Conservation (phyloP, 1,139 yeast genomes). For the Candida buenavistaensis region DNA sequence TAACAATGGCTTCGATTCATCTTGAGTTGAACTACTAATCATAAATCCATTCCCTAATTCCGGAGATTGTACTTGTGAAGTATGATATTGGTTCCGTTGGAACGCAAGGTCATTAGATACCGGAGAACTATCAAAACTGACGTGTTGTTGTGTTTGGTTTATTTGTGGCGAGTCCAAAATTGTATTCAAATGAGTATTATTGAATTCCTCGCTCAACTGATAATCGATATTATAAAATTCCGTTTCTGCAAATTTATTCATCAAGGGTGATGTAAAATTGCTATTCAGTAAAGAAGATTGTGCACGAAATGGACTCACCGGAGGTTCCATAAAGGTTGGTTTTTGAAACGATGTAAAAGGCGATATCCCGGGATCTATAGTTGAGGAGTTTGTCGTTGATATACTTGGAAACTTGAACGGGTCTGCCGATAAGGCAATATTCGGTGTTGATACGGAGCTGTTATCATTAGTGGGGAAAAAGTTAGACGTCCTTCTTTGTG, state of each 20-base stretch:
- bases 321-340: conserved; percentile 4
- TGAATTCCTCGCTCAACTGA: conserved; percentile 2
- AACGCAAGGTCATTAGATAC: neutral
- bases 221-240: conserved; percentile 1
- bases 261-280: conserved; percentile 5
- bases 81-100: neutral
- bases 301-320: conserved; percentile 3
- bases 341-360: conserved; percentile 1
- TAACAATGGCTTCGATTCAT: neutral
- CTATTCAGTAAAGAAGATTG: conserved; percentile 1
- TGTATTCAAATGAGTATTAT: neutral
- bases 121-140: neutral
- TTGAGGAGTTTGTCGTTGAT: neutral
- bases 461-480: conserved; percentile 9
- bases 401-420: conserved; percentile 3
- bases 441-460: conserved; percentile 5
- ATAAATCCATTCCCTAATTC: conserved; percentile 1
- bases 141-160: neutral
- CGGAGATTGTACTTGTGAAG: neutral
- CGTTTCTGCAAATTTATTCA: conserved; percentile 1
- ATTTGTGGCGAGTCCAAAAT: neutral
- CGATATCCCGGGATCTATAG: neutral
- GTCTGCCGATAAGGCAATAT: conserved; percentile 3
- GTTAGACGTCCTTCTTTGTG: conserved; percentile 10
- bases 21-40: conserved; percentile 1